Conservation (phyloP, 2,329 filamentous ascomycete genomes). For the Aspergillus candidus region DNA sequence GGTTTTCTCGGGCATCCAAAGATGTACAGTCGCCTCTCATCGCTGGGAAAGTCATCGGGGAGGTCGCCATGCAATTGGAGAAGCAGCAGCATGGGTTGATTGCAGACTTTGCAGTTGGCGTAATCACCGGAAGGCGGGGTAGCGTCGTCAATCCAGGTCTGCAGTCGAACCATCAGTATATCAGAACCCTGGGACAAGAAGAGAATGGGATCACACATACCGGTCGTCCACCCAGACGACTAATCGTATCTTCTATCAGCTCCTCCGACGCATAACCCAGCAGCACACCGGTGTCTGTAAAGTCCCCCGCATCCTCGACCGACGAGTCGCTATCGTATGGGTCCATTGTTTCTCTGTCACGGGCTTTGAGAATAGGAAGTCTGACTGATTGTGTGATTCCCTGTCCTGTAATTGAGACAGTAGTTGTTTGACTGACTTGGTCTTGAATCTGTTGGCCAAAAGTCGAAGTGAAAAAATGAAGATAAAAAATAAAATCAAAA, state of each 20-base stretch:
- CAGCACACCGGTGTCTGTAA: conserved; percentile 67
- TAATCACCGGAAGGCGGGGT: conserved; percentile 67
- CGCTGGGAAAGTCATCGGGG: conserved; percentile 75
- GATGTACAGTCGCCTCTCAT: conserved; percentile 83
- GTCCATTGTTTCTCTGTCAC: conserved; percentile 48
- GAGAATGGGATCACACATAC: conserved; percentile 50
- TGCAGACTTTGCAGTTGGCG: conserved; percentile 82
- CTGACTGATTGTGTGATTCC: no score
- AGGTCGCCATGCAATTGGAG: conserved; percentile 89
- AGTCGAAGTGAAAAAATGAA: background rate
- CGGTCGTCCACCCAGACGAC: conserved; percentile 78
- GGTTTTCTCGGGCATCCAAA: conserved; percentile 72
- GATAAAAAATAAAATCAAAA: conserved; percentile 1
- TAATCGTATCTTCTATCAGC: conserved; percentile 72
- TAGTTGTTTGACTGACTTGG: background rate
- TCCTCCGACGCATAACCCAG: conserved; percentile 84
- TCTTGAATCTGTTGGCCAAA: background rate
- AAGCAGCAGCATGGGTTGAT: conserved; percentile 72
- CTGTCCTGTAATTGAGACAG: no score
- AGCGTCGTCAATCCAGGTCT: conserved; percentile 79
- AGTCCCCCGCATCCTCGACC: conserved; percentile 54
- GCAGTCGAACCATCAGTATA: conserved; percentile 13
- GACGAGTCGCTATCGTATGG: conserved; percentile 85
- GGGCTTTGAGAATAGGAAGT: no score
- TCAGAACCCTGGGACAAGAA: background rate